Base-by-base conservation (phyloP, 306 rosid species). In the Trifolium dubium region DNA sequence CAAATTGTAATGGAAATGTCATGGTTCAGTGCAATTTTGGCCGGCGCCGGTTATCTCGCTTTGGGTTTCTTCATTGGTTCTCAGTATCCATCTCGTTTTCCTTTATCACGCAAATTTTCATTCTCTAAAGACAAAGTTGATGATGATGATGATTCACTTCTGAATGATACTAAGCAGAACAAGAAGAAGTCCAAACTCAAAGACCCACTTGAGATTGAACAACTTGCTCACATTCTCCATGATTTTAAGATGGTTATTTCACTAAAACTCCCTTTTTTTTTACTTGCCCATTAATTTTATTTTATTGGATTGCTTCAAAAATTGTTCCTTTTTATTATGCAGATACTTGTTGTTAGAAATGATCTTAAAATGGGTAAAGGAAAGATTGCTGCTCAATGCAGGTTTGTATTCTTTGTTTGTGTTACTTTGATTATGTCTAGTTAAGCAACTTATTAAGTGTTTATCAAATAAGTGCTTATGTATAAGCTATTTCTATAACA, bases 361-460 rank as follows among this genome's bases (percentile, higher is more conserved):
- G 97, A 94, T 84, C 89, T 94, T 46, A 94, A 94, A 86, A 94
- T 94, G 97, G 99, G 99, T 31, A 94, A 94, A 81, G 99, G 99
- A 67, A 94, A 94, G 67, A 89, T 94, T 85, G 97, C 92, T 11
- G 97, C 99, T 64, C 97, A 94, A 79, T 94, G 97, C 96, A 91
- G 99, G 99, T 92, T 73, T 10, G 15, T 34, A 46, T 29, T 10
- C 1, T 31, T 53, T 77, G 40, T 43, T 23, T 12, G 13, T 73
- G 6, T 77, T 34, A 28, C 34, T 56, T 56, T 56, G 3, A 6
- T 55, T 0, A 1, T 54, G 32, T 54, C 10, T 54, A n/a, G 62
- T 0, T 53, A 8, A 8, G 10, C 13, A 8, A 19, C 31, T 54
- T 19, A 53, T 49, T 5, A 14, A 49, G 19, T 0, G 1, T 9